Evolutionary conservation across 805 yeast genomes (phyloP), one percentile per base, ranked within the genome.

Genomic region (Nakazawaea laoshanensis): DNA sequence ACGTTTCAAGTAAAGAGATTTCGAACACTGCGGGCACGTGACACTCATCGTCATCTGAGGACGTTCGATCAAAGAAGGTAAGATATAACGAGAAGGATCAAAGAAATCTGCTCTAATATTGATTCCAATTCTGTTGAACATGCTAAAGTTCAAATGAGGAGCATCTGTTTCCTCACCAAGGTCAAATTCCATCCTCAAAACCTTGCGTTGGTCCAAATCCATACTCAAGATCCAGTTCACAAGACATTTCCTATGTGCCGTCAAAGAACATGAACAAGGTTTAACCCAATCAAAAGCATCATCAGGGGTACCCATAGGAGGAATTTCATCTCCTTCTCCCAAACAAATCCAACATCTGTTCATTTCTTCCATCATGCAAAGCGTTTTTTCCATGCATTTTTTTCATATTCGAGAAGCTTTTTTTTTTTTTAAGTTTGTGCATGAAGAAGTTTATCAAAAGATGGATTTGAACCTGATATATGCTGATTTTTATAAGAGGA

Each of bases 161-260:
- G 8, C 10, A 7, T 24, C 26, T 25, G 29, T 7, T 10, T 16
- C 21, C 11, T 8, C 14, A 16, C 9, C 21, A 20, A 16, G 29
- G 5, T 10, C 26, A 22, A 17, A n/a, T 29, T 23, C 30, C 19
- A 4, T 9, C 5, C 16, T 16, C 13, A 24, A 14, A 13, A 14
- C 22, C n/a, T 37, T 39, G 19, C 45, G 33, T 25, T 41, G 41
- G 15, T 47, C 46, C 4, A 50, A 27, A 19, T 48, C 56, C 15
- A 51, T 37, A 29, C 56, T 50, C 17, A 55, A 45, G 3, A 58
- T 55, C 70, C 70, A 66, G 8, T 57, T 54, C 8, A 61, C 43
- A 22, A 68, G 49, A 34, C 74, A 68, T 30, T 47, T 47, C 27
- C 66, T 56, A 42, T 68, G 74, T 4, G 70, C 73, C 8, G 53